Conservation (phyloP, 1,284 basidiomycete species). For the Kalmanozyma brasiliensis region DNA sequence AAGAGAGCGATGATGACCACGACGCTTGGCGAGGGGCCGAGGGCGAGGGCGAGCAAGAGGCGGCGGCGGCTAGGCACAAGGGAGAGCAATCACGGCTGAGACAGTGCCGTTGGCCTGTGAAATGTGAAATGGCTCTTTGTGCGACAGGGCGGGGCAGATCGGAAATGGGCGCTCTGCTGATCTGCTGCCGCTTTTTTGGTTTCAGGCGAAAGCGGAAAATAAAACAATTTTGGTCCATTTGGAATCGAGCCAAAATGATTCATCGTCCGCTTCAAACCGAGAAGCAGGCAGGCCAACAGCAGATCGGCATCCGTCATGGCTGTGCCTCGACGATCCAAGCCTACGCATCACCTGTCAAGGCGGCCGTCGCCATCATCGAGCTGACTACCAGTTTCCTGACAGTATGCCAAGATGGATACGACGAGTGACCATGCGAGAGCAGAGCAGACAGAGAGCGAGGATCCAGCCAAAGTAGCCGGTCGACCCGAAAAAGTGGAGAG, state of each 20-base stretch:
- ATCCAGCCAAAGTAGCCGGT: not conserved
- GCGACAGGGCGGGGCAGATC: slow-evolving; percentile 21
- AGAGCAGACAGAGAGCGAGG: not conserved
- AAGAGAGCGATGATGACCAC: not conserved
- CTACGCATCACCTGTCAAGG: too few relatives aligned
- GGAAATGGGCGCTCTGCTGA: slow-evolving; percentile 12
- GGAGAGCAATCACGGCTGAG: not conserved
- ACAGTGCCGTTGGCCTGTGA: slow-evolving; percentile 11
- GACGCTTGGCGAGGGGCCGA: not conserved
- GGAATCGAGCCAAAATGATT: too few relatives aligned
- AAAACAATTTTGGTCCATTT: slow-evolving; percentile 6
- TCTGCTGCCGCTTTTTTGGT: too few relatives aligned
- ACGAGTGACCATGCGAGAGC: not conserved
- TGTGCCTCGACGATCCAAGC: too few relatives aligned
- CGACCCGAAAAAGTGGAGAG: not conserved
- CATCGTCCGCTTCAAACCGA: too few relatives aligned
- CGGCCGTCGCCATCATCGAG: too few relatives aligned
- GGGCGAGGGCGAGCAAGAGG: not conserved
- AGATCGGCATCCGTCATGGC: too few relatives aligned
- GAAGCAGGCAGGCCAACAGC: too few relatives aligned
- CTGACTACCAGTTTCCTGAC: too few relatives aligned
- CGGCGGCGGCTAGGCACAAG: too few relatives aligned
- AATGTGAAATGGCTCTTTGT: not conserved
- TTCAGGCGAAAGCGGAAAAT: slow-evolving; percentile 6
- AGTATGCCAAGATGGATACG: not conserved